Conservation (phyloP, 257 asterid genomes). For the Salvia splendens region DNA sequence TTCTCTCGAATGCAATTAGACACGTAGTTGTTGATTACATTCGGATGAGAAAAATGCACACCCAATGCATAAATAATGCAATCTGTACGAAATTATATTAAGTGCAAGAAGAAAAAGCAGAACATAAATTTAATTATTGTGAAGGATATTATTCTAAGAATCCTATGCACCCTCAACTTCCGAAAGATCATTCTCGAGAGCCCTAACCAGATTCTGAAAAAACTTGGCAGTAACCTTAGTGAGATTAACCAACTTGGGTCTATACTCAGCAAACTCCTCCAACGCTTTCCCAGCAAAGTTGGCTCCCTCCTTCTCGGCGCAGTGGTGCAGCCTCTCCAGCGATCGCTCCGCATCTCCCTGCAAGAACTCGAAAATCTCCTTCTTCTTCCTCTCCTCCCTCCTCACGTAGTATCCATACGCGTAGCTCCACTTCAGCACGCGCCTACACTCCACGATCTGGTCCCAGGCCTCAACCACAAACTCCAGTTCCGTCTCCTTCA, state of each 20-base stretch:
- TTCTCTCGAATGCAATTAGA: too few relatives aligned
- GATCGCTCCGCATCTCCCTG: conserved; percentile 48
- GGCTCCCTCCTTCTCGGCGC: conserved; percentile 40
- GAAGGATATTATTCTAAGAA: too few relatives aligned
- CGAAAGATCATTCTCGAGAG: conserved; percentile 37
- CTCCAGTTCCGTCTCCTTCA: background rate
- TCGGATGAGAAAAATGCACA: too few relatives aligned
- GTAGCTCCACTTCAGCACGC: conserved; percentile 53
- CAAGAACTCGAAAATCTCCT: conserved; percentile 37
- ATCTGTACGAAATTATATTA: too few relatives aligned
- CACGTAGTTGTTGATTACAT: too few relatives aligned
- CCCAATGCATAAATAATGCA: too few relatives aligned
- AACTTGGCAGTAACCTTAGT: conserved; percentile 21
- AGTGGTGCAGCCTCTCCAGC: conserved; percentile 52
- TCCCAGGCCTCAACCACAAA: conserved; percentile 45
- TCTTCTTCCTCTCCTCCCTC: conserved; percentile 2
- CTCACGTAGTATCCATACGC: conserved; percentile 44
- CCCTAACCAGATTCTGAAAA: conserved; percentile 40
- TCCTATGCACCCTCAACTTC: conserved; percentile 16
- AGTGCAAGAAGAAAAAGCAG: too few relatives aligned
- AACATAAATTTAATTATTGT: too few relatives aligned
- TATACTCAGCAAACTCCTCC: background rate
- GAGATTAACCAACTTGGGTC: background rate
- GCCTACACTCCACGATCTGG: conserved; percentile 55
- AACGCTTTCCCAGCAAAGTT: too few relatives aligned